These are phyloP conservation scores for Penicillium sp. DNA, from an alignment of 2,329 filamentous ascomycete genomes.

Conservation along the genomic window DNA sequence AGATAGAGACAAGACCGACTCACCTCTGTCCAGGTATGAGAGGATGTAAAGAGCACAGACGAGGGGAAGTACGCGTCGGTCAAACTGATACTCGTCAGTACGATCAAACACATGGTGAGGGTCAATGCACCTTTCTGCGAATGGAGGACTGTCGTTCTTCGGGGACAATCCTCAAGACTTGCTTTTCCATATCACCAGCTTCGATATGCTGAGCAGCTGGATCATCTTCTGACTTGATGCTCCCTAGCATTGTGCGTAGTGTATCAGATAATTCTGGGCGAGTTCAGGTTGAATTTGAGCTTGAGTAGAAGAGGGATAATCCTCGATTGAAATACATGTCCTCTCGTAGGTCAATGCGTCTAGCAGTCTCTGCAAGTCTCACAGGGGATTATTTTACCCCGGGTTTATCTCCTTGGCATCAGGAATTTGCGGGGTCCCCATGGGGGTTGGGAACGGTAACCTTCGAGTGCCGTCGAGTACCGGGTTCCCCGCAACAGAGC, in stretches of 20 bases:
- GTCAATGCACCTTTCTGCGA: constrained; percentile 13
- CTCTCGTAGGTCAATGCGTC: background rate
- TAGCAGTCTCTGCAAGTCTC: background rate
- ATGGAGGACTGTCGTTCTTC: constrained; percentile 12
- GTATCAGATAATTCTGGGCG: background rate
- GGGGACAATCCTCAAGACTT: background rate
- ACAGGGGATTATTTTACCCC: background rate
- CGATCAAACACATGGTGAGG: background rate
- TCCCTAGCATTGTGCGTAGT: constrained; percentile 2
- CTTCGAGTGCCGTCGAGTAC: background rate
- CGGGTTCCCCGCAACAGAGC: background rate
- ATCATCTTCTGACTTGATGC: background rate
- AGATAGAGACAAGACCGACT: too few species aligned
- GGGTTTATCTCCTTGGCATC: background rate
- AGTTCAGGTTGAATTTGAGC: background rate
- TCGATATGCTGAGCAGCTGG: constrained; percentile 9
- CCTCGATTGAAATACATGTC: background rate
- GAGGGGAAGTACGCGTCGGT: constrained; percentile 21
- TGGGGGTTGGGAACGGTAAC: background rate
- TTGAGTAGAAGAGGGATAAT: background rate
- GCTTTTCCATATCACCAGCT: background rate
- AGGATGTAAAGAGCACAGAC: constrained; percentile 27
- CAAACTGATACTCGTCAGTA: background rate
- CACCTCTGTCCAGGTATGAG: constrained; percentile 27
- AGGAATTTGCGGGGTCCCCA: background rate